These are phyloP conservation scores for Stenocarpella maydis DNA, from an alignment of 2,329 filamentous ascomycete species.

Conservation along the genomic window DNA sequence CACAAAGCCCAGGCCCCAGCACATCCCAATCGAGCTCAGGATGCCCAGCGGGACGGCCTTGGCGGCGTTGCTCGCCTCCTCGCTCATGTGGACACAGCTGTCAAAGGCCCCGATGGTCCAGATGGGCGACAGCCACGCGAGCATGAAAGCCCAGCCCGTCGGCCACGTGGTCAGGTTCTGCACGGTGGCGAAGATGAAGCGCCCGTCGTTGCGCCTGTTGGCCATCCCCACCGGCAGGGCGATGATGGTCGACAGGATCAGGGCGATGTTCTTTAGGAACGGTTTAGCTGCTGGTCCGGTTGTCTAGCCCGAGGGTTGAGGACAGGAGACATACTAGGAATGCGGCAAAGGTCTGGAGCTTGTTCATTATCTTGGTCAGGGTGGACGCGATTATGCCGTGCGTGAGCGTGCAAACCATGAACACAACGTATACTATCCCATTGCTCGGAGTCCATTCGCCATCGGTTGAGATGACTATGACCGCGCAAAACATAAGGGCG, in stretches of 20 bases:
- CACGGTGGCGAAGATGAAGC: conserved; percentile 64
- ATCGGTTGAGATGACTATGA: conserved; percentile 64
- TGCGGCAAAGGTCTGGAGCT: conserved; percentile 64
- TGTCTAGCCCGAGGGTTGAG: neutral
- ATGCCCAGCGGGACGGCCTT: conserved; percentile 68
- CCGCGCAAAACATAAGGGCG: conserved; percentile 65
- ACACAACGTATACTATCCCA: conserved; percentile 65
- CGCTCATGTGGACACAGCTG: conserved; percentile 61
- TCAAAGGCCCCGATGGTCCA: conserved; percentile 69
- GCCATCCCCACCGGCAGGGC: conserved; percentile 61
- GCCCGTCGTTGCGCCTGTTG: conserved; percentile 49
- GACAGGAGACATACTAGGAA: conserved; percentile 44
- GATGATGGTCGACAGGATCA: conserved; percentile 64
- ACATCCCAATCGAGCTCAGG: conserved; percentile 62
- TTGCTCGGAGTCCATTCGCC: conserved; percentile 64
- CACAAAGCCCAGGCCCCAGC: conserved; percentile 63
- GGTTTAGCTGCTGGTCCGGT: neutral
- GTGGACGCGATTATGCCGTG: conserved; percentile 63
- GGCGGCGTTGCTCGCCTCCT: conserved; percentile 68
- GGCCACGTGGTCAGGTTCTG: conserved; percentile 68
- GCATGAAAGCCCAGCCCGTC: conserved; percentile 65
- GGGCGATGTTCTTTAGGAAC: conserved; percentile 52
- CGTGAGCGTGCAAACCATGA: conserved; percentile 59
- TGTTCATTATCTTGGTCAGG: conserved; percentile 64
- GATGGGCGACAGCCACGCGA: conserved; percentile 68